Conservation (phyloP, 139 green algal species). For the Chlamydomonas asymmetrica region DNA sequence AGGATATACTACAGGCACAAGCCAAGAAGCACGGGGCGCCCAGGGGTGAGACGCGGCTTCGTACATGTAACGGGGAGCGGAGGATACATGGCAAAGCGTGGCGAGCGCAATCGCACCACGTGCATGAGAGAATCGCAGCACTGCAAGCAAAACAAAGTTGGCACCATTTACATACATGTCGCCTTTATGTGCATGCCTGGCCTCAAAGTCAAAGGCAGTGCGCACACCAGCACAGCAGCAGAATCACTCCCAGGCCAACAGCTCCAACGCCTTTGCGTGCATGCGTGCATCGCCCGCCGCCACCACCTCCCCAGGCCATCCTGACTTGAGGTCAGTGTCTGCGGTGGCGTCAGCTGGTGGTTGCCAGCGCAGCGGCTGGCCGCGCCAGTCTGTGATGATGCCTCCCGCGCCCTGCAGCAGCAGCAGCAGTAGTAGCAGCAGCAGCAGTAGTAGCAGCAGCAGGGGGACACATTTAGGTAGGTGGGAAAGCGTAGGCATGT, state of each 20-base stretch:
- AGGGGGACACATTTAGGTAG: neutral
- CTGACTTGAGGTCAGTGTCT: conserved; percentile 36
- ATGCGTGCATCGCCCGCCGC: conserved; percentile 67
- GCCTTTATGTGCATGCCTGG: no score
- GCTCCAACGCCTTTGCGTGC: conserved; percentile 63
- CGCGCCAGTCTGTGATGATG: conserved; percentile 92
- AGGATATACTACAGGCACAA: no score
- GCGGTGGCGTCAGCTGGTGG: conserved; percentile 28
- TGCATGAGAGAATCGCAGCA: no score
- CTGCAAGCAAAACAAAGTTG: no score
- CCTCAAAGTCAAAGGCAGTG: no score
- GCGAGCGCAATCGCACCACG: no score
- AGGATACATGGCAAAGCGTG: no score
- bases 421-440: conserved; percentile 55
- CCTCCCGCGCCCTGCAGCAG: conserved; percentile 89
- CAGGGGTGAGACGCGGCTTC: no score
- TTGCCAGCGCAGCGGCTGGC: conserved; percentile 59
- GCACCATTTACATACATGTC: no score
- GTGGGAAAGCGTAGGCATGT: neutral
- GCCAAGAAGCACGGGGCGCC: no score
- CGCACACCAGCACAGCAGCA: no score
- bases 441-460: neutral
- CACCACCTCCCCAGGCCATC: conserved; percentile 77
- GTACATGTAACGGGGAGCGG: no score
- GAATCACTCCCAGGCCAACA: conserved; percentile 61